Percentiles rank a stretch among this genome's conserved stretches.
These are phyloP conservation scores for Panicum miliaceum DNA, from an alignment of 176 grass and related monocot genomes.

Conservation along the genomic window DNA sequence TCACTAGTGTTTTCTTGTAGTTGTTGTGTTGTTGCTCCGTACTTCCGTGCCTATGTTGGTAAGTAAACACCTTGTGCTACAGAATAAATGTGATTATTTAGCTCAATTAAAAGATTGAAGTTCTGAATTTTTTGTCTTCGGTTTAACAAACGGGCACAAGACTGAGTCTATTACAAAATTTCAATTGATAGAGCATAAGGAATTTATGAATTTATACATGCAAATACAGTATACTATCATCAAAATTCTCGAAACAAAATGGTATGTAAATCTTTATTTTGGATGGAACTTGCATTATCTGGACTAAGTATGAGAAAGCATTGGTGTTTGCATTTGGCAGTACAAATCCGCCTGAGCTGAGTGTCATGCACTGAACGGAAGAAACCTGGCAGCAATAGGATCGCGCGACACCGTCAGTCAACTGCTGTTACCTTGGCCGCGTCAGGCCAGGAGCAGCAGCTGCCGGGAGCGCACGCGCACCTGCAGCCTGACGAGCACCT, in stretches of 20 bases:
- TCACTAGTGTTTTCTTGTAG: conserved; percentile 40
- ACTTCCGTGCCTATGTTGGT: neutral
- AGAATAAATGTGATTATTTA: conserved; percentile 26
- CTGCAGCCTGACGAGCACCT: conserved; percentile 46
- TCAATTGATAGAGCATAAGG: neutral
- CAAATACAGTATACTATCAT: neutral
- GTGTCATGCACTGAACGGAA: neutral
- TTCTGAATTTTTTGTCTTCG: neutral
- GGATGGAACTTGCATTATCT: neutral
- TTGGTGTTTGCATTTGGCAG: neutral
- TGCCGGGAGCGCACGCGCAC: conserved; percentile 40
- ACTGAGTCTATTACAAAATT: neutral
- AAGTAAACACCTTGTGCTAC: neutral
- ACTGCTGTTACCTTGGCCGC: neutral
- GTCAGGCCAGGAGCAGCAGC: conserved; percentile 2
- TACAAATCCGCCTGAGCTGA: neutral
- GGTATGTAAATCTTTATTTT: neutral
- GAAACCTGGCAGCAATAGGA: neutral
- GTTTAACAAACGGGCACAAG: too few relatives aligned
- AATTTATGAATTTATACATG: neutral
- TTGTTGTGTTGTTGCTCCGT: neutral
- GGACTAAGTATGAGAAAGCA: neutral
- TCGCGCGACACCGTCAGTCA: neutral
- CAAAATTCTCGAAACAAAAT: neutral
- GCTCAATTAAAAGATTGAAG: neutral